These are phyloP conservation scores for Eucalyptus lansdowneana DNA, from an alignment of 345 rosid genomes.

Conservation along the genomic window DNA sequence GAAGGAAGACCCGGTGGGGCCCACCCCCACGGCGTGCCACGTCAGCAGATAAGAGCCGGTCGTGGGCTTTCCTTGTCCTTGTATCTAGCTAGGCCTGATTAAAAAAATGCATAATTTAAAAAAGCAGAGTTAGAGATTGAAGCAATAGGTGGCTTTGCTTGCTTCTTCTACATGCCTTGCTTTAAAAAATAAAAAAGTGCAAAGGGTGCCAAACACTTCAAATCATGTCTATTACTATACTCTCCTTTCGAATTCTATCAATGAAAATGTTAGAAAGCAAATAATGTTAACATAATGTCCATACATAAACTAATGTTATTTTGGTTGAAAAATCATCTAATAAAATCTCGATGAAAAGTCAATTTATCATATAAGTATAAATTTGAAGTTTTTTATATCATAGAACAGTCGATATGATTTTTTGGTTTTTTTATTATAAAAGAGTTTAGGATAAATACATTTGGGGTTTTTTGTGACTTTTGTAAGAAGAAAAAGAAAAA, in stretches of 20 bases:
- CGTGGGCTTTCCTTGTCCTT: background rate
- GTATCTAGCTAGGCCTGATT: background rate
- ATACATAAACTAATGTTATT: too few species aligned
- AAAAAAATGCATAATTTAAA: background rate
- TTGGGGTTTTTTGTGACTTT: background rate
- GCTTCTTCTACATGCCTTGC: background rate
- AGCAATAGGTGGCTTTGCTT: background rate
- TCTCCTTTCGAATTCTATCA: too few species aligned
- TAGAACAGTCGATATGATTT: rapidly evolving
- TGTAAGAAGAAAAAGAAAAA: background rate
- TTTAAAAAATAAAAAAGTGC: background rate
- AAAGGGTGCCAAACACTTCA: background rate
- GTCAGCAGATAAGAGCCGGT: background rate
- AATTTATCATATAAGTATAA: rapidly evolving
- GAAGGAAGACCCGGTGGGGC: background rate
- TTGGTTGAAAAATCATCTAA: background rate
- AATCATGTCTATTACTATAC: background rate
- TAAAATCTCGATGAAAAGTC: too few species aligned
- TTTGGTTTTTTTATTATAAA: too few species aligned
- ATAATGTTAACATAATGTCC: rapidly evolving
- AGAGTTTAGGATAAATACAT: background rate
- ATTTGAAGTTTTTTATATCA: too few species aligned
- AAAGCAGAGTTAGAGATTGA: background rate
- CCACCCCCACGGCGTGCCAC: background rate
- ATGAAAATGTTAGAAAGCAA: background rate